These are phyloP conservation scores for Lycium barbarum DNA, from an alignment of 257 asterid species.

Conservation along the genomic window DNA sequence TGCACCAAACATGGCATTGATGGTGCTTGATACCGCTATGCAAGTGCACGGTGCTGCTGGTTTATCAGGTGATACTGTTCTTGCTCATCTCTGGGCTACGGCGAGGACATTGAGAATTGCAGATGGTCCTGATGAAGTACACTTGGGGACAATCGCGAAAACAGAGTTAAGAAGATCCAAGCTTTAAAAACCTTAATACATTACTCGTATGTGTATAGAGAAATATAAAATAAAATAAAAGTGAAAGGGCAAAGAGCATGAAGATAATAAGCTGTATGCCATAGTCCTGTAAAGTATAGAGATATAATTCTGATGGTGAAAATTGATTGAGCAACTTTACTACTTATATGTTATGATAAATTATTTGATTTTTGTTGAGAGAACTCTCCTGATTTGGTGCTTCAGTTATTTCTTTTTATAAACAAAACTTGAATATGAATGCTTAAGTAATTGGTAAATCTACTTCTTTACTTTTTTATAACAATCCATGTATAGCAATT, in stretches of 20 bases:
- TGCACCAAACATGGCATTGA: conserved; percentile 88
- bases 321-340: not conserved
- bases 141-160: conserved; percentile 25
- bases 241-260: not conserved
- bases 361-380: too few relatives aligned
- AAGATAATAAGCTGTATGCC: not conserved
- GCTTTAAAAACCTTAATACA: not conserved
- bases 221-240: not conserved
- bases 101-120: conserved; percentile 89
- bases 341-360: not conserved
- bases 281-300: not conserved
- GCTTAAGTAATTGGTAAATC: too few relatives aligned
- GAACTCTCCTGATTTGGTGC: too few relatives aligned
- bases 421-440: too few relatives aligned
- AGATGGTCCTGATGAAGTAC: conserved; percentile 27
- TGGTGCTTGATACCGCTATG: conserved; percentile 88
- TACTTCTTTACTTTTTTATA: too few relatives aligned
- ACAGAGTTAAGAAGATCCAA: not conserved
- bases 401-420: too few relatives aligned
- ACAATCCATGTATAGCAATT: too few relatives aligned
- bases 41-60: conserved; percentile 92
- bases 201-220: not conserved
- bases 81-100: conserved; percentile 88
- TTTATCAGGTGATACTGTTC: conserved; percentile 82
- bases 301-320: not conserved